Conservation (phyloP, 2,329 filamentous ascomycete species). For the Paradendryphiella salina region DNA sequence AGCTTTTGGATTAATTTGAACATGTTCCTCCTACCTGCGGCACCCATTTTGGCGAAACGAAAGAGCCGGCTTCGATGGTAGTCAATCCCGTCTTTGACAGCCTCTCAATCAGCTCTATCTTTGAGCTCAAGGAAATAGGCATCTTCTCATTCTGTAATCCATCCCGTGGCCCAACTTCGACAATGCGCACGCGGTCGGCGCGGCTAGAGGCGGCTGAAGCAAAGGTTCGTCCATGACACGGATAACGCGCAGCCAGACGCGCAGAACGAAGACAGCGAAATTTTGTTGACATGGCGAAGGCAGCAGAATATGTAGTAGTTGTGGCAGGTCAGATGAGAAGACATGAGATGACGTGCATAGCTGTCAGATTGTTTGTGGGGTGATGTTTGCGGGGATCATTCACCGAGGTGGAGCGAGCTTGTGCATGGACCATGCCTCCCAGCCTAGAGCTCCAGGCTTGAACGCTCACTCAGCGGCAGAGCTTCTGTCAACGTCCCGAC, state of each 20-base stretch:
- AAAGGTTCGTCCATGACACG: conserved; percentile 34
- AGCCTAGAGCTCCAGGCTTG: conserved; percentile 3
- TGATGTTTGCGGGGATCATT: conserved; percentile 21
- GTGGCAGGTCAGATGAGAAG: neutral
- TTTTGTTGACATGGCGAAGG: conserved; percentile 35
- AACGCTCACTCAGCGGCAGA: neutral
- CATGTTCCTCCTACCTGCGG: conserved; percentile 64
- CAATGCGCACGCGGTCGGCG: conserved; percentile 60
- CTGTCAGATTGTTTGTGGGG: conserved; percentile 17
- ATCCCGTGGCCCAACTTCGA: conserved; percentile 83
- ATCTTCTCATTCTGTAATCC: conserved; percentile 85
- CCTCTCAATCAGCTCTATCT: conserved; percentile 73
- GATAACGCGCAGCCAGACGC: conserved; percentile 44
- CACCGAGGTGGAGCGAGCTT: conserved; percentile 13
- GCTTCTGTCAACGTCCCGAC: neutral
- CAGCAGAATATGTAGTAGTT: neutral
- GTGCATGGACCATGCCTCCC: conserved; percentile 13
- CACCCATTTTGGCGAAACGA: conserved; percentile 82
- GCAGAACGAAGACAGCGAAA: conserved; percentile 38
- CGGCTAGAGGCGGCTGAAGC: conserved; percentile 41
- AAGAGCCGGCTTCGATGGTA: conserved; percentile 79
- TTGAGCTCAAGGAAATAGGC: conserved; percentile 69
- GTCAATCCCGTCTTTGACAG: conserved; percentile 69
- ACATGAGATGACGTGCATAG: conserved; percentile 16
- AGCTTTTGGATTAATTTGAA: conserved; percentile 44